Conservation (phyloP, 2,329 filamentous ascomycete species). For the Aspergillus aculeatinus region DNA sequence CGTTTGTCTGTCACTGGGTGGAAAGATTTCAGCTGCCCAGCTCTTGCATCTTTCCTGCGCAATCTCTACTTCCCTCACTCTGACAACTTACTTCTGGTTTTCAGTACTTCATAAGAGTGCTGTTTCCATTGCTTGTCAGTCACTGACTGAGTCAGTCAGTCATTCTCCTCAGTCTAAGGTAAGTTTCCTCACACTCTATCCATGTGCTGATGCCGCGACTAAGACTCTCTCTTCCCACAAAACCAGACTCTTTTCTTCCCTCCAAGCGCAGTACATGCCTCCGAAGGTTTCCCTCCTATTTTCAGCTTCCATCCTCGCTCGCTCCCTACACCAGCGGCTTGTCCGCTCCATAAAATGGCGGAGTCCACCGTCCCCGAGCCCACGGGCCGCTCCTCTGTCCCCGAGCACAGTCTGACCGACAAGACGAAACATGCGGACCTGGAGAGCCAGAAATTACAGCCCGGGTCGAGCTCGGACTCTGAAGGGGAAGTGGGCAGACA, state of each 20-base stretch:
- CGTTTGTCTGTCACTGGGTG: neutral
- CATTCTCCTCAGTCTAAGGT: neutral
- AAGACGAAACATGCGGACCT: conserved; percentile 30
- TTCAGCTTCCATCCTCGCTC: conserved; percentile 26
- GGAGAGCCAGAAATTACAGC: conserved; percentile 27
- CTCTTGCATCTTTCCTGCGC: neutral
- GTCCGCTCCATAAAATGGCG: conserved; percentile 43
- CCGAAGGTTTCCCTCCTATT: conserved; percentile 24
- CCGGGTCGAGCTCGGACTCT: conserved; percentile 32
- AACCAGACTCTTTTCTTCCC: neutral
- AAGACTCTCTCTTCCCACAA: neutral
- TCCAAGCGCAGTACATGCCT: conserved; percentile 36
- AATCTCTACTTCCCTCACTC: neutral
- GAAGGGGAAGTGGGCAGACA: conserved; percentile 61
- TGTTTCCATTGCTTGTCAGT: neutral
- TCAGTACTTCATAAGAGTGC: neutral
- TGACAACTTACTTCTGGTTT: neutral
- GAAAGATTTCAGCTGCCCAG: neutral
- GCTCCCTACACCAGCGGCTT: conserved; percentile 34
- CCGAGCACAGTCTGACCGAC: conserved; percentile 24
- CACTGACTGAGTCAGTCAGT: neutral
- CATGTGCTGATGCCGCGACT: neutral
- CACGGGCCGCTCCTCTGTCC: conserved; percentile 20
- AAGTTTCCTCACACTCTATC: neutral
- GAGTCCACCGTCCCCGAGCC: conserved; percentile 25